Evolutionary conservation across 768 basidiomycete species (phyloP).

Genomic region (Floccularia luteovirens): DNA sequence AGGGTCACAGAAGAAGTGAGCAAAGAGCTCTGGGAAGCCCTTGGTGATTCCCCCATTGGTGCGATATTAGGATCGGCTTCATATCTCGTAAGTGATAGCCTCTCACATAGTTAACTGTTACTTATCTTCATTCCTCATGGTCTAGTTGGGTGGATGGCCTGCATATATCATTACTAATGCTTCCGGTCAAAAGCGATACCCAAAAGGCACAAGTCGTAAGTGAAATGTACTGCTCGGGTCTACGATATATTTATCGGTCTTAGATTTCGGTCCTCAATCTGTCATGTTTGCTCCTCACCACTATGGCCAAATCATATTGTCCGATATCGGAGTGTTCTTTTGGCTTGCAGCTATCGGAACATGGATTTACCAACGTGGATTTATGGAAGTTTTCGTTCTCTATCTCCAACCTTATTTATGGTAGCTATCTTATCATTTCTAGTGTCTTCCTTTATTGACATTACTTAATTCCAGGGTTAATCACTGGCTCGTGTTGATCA

Average conservation of each 20-base stretch:
- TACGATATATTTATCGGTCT: no score
- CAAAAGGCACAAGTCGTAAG: constrained; percentile 72
- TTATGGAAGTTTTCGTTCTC: constrained; percentile 64
- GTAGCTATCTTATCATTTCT: no score
- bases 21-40: constrained; percentile 73
- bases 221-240: no score
- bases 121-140: constrained; percentile 1
- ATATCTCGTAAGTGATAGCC: constrained; percentile 47
- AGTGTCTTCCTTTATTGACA: no score
- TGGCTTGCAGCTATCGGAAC: constrained; percentile 56
- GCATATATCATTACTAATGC: constrained; percentile 78
- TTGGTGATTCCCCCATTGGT: constrained; percentile 87
- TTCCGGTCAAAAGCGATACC: constrained; percentile 81
- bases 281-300: constrained; percentile 86
- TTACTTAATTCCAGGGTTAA: no score
- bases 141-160: constrained; percentile 77
- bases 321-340: constrained; percentile 74
- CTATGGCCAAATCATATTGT: constrained; percentile 64
- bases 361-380: constrained; percentile 55
- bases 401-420: constrained; percentile 90
- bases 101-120: not conserved
- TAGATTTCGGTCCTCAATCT: constrained; percentile 72
- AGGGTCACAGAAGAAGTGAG: constrained; percentile 60
- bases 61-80: constrained; percentile 42
- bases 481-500: constrained; percentile 95